These are phyloP conservation scores for Prunella vulgaris DNA, from an alignment of 257 asterid genomes.

Conservation along the genomic window DNA sequence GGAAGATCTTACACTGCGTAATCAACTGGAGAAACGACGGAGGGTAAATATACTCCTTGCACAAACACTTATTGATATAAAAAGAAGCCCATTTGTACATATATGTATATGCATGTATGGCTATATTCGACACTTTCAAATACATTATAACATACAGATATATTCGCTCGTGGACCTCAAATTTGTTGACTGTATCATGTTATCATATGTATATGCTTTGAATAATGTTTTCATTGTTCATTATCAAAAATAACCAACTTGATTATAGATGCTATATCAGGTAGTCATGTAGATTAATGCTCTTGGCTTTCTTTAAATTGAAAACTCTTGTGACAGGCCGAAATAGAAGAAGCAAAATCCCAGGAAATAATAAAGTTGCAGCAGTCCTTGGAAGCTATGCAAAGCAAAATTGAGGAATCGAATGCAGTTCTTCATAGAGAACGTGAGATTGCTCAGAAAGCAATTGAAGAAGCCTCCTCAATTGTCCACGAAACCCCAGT, in stretches of 20 bases:
- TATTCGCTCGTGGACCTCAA: not conserved
- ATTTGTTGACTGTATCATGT: not conserved
- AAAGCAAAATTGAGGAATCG: conserved; percentile 71
- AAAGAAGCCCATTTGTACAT: not conserved
- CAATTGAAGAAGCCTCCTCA: conserved; percentile 75
- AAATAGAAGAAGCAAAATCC: conserved; percentile 75
- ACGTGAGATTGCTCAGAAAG: conserved; percentile 86
- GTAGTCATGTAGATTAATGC: not conserved
- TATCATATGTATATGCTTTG: not conserved
- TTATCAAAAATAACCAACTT: not conserved
- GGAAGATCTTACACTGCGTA: conserved; percentile 90
- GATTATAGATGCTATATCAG: conserved; percentile 3
- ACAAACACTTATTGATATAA: not conserved
- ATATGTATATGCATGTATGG: not conserved
- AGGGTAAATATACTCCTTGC: conserved; percentile 57
- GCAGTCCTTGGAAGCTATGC: conserved; percentile 64
- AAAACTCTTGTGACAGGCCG: conserved; percentile 47
- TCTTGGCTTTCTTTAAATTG: conserved; percentile 9
- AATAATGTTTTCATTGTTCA: not conserved
- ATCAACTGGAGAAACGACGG: conserved; percentile 91
- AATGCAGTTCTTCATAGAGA: conserved; percentile 67
- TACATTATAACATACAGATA: not conserved
- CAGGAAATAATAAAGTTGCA: conserved; percentile 70
- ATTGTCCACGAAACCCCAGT: conserved; percentile 71
- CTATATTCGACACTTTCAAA: not conserved